A percentile compares a stretch with the other conserved stretches of the same genome.
Evolutionary conservation across 192 early-diverging fungal genomes (phyloP).

Genomic region (Pilobolus umbonatus): DNA sequence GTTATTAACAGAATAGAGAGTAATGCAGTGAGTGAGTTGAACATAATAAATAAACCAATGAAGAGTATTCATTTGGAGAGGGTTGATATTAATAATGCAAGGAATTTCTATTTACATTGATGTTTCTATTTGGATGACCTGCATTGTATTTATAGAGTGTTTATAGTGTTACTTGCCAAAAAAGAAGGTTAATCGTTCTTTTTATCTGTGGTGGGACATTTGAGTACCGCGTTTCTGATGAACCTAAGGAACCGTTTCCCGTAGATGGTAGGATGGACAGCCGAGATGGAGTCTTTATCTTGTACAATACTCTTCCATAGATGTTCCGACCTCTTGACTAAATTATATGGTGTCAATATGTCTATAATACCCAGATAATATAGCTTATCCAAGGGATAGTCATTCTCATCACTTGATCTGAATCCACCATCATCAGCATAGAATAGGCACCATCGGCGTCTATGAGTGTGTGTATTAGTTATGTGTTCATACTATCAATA

Average conservation of each 20-base stretch:
- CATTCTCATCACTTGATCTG: conserved; percentile 13
- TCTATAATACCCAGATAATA: conserved; percentile 99
- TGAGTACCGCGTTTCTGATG: conserved; percentile 8
- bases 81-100: neutral
- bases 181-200: conserved; percentile 1
- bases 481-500: neutral
- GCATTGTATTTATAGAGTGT: neutral
- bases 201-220: neutral
- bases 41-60: too few relatives aligned
- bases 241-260: conserved; percentile 12
- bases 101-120: neutral
- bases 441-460: conserved; percentile 13
- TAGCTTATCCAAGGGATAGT: conserved; percentile 1
- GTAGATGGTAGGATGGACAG: conserved; percentile 7
- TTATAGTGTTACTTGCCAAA: neutral
- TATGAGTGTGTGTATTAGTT: neutral
- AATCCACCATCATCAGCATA: conserved; percentile 17
- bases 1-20: too few relatives aligned
- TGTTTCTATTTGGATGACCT: neutral
- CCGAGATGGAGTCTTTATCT: conserved; percentile 45
- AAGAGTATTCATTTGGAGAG: too few relatives aligned
- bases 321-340: conserved; percentile 84
- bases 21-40: too few relatives aligned
- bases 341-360: conserved; percentile 93
- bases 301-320: conserved; percentile 80